Evolutionary conservation across 1,284 basidiomycete genomes (phyloP), one percentile per base, ranked within the genome.

Genomic region (Malassezia arunalokei): DNA sequence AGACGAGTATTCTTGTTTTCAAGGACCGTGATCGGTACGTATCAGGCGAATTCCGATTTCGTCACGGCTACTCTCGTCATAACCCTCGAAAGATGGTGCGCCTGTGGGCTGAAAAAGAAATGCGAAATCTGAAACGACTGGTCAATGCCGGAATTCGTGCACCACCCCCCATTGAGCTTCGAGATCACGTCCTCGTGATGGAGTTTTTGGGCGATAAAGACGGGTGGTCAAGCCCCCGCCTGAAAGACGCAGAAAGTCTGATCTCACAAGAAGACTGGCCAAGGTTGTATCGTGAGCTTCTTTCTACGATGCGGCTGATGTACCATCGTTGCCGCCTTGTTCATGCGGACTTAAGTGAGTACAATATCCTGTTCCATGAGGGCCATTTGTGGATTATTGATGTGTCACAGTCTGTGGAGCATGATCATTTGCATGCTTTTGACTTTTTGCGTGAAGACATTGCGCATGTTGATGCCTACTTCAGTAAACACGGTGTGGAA

Each of bases 21-120:
- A 94, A 95, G 74, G 87, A 96, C 65, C 83, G 94, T 9, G 89
- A 94, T 70, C 85, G 86, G 53, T 96, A 96, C 74, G 90, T 96
- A 31, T 81, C 83, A 0, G 80, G 80, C 43, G 94, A 98, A 73
- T 85, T 86, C 69, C 83, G 94, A 8, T 98, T 98, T 76, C 80
- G 88, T 35, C 81, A 85, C 58, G 92, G 92, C 6, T 98, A 98
- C 74, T 84, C 84, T 60, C 83, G 84, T 46, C 83, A 82, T 61
- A 99, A 98, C 71, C 92, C 94, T 8, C 82, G 94, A 37, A 99
- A 99, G 76, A 98, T 99, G 92, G 92, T 99, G 14, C 81, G 88
- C 9, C 76, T 98, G 6, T 99, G 94, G 94, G 94, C 94, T 0
- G 94, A 98, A 75, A 99, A 99, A 76, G 94, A 99, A 74, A 85